phyloP scores from a whole-genome alignment of 1,284 basidiomycete species.

The Ganoderma sp. region DNA sequence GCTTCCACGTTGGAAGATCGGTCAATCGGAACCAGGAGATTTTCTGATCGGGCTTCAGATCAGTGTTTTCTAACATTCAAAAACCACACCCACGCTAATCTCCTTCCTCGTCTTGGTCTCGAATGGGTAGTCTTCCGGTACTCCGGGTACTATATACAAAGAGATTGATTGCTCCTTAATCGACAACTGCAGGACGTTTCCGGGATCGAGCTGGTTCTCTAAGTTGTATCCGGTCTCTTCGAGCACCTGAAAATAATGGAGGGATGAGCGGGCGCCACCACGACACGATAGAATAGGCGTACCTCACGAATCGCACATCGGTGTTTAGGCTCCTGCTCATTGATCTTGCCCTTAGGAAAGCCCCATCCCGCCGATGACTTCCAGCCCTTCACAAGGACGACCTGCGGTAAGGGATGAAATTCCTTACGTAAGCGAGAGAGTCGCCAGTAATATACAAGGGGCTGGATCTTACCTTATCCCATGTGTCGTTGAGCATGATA shows the following conservation, averaged over 20 bases:
- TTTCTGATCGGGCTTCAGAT: conserved; percentile 59
- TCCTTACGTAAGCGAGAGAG: conserved; percentile 28
- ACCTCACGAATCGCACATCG: conserved; percentile 93
- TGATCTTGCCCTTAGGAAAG: conserved; percentile 99
- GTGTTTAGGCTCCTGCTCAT: conserved; percentile 85
- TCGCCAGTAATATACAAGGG: conserved; percentile 4
- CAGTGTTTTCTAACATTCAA: conserved; percentile 15
- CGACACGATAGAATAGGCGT: conserved; percentile 30
- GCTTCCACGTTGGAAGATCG: conserved; percentile 94
- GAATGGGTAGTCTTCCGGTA: conserved; percentile 91
- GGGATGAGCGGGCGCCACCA: conserved; percentile 3
- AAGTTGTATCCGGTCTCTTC: conserved; percentile 96
- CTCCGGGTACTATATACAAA: conserved; percentile 88
- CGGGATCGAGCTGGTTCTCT: conserved; percentile 67
- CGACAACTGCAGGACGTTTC: conserved; percentile 84
- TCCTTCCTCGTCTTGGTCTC: conserved; percentile 96
- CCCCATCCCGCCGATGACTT: conserved; percentile 97
- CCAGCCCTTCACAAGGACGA: conserved; percentile 96
- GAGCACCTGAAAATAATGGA: conserved; percentile 63
- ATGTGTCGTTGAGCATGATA: conserved; percentile 90
- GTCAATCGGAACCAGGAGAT: conserved; percentile 95
- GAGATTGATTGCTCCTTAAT: conserved; percentile 92
- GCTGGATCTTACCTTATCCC: conserved; percentile 81
- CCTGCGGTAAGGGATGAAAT: conserved; percentile 52
- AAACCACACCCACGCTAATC: conserved; percentile 85